Base-by-base conservation (phyloP, 192 early-diverging fungal genomes). In the Linnemannia elongata region DNA sequence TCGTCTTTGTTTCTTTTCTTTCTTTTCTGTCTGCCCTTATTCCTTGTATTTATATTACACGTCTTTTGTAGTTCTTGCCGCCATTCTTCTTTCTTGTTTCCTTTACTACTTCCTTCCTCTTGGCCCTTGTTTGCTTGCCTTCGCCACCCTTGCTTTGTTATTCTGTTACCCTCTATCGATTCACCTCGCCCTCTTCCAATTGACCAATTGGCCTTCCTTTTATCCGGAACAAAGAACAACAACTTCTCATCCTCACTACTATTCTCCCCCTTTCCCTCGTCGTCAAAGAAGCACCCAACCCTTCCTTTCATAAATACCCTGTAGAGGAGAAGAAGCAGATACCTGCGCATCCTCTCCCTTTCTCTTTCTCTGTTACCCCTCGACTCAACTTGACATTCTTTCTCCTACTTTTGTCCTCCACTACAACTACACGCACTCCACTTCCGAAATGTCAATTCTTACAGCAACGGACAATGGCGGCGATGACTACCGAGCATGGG, bases 401-500 rank as follows among this genome's bases (percentile, higher is more conserved):
- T 45, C 12, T 45, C 49, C 0, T 52, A 52, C 18, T 5, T 52
- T 52, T 18, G 13, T 4, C 47, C 1, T 5, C 15, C 5, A 22
- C 49, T 18, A 52, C 49, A 0, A 20, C 49, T 52, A 52, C 41
- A 22, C 74, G 4, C n/a, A 10, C 30, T 68, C 66, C 22, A n/a
- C 38, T 35, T 47, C 44, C 41, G 27, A 55, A 35, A 20, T 35
- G 10, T 41, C 12, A 63, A 76, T 22, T 1, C 9, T 3, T 13
- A 74, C 77, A 74, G n/a, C 69, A n/a, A 24, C 60, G 27, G 18
- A 30, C 38, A 57, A 35, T 41, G 71, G 75, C 13, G 75, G 54
- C 27, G 81, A 81, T 69, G 75, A 74, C 33, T 80, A 84, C 47
- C 85, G 77, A 63, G 89, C 84, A 9, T 89, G 89, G 89, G 13